Base-by-base conservation (phyloP, 257 asterid genomes). In the Fraxinus quadrangulata region DNA sequence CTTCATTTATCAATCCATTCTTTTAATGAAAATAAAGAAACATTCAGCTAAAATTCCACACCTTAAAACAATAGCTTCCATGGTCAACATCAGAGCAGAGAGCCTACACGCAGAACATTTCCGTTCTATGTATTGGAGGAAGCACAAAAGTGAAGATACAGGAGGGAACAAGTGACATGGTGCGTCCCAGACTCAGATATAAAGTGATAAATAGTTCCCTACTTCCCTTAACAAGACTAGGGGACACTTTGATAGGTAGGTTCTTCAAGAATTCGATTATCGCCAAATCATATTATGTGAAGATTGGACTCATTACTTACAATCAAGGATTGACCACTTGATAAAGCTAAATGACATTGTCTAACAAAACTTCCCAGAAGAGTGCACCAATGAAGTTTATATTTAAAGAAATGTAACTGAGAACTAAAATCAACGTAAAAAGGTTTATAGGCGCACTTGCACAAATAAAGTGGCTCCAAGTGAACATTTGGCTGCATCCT, bases 391-490 rank as follows among this genome's bases (percentile, higher is more conserved):
- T 8, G 33, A 61, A 61, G 68, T 24, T 24, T 61, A 23, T 61
- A 61, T 10, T 61, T 63, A 40, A 26, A 33, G 34, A 56, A 75
- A 77, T 45, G 42, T 30, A 85, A 80, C 66, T 63, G 40, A 78
- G 76, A 63, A 66, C 78, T 37, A 76, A 31, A 56, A 63, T 54
- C 71, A 51, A 65, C 61, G 82, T 71, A 51, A 67, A 74, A 72
- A 51, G n/a, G 36, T 63, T 63, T 81, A 73, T 71, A 24, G 71
- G 82, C 99, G 75, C 86, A 96, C 99, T 90, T 93, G 99, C 99
- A 94, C 77, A 96, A 72, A 77, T 84, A 96, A 77, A 87, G 86
- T 47, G 97, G 97, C 67, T 83, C 91, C 77, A 87, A 79, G 70
- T 73, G 80, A 74, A 84, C 87, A 77, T 74, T 83, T 71, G 26